Evolutionary conservation across 768 basidiomycete genomes (phyloP).

Genomic region (Pleurotus pulmonarius): DNA sequence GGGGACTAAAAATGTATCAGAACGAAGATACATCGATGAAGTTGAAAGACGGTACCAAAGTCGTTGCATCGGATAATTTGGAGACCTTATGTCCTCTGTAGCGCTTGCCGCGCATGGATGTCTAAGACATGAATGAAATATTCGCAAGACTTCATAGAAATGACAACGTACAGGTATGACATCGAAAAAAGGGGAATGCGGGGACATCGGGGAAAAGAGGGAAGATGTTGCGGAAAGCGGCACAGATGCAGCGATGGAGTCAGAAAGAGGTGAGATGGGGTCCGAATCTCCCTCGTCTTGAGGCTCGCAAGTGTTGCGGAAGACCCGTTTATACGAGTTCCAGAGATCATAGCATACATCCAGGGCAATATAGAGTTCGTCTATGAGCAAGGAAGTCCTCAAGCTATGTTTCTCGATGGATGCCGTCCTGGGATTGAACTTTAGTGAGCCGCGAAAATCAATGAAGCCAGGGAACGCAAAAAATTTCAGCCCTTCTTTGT

Average conservation of each 20-base stretch:
- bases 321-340: constrained; percentile 4
- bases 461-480: constrained; percentile 43
- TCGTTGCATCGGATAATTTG: constrained; percentile 35
- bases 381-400: constrained; percentile 39
- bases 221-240: constrained; percentile 19
- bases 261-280: neutral
- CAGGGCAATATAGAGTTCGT: constrained; percentile 41
- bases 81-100: constrained; percentile 30
- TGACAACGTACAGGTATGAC: constrained; percentile 38
- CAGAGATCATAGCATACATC: constrained; percentile 37
- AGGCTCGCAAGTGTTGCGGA: neutral
- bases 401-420: constrained; percentile 51
- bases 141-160: neutral
- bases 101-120: constrained; percentile 44
- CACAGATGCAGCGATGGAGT: constrained; percentile 2
- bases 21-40: neutral
- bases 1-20: constrained; percentile 30
- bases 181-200: constrained; percentile 34
- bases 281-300: neutral
- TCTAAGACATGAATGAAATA: constrained; percentile 23
- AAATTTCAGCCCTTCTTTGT: constrained; percentile 30
- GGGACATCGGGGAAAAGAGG: constrained; percentile 14
- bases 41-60: constrained; percentile 25
- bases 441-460: constrained; percentile 41
- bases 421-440: constrained; percentile 57